Conservation (phyloP, 805 yeast species). For the Schwanniomyces pseudopolymorphus region DNA sequence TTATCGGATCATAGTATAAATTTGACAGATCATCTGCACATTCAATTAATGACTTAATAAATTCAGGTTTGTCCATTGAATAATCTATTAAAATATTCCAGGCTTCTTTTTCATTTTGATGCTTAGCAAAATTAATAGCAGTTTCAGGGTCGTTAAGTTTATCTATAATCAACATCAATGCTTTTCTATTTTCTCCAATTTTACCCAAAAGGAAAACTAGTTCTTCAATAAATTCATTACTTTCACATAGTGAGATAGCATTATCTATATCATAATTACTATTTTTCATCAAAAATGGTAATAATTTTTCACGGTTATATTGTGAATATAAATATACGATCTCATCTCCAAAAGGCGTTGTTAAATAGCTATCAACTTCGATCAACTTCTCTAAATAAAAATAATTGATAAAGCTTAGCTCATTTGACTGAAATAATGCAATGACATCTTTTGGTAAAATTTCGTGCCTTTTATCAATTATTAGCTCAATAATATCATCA, state of each 20-base stretch:
- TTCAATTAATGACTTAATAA: constrained; percentile 71
- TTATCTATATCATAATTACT: constrained; percentile 63
- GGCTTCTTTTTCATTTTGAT: constrained; percentile 67
- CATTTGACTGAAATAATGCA: constrained; percentile 39
- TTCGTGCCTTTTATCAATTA: constrained; percentile 67
- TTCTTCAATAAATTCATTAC: constrained; percentile 57
- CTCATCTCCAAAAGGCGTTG: constrained; percentile 62
- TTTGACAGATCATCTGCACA: constrained; percentile 56
- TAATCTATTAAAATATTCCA: constrained; percentile 76
- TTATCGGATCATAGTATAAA: constrained; percentile 57
- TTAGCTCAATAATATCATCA: constrained; percentile 46
- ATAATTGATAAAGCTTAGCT: constrained; percentile 54
- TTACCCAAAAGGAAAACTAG: constrained; percentile 78
- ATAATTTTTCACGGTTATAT: constrained; percentile 53
- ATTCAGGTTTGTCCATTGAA: constrained; percentile 71
- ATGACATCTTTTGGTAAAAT: constrained; percentile 56
- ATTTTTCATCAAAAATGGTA: constrained; percentile 60
- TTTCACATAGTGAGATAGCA: constrained; percentile 69
- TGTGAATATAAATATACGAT: constrained; percentile 64
- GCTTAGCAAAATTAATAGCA: constrained; percentile 78
- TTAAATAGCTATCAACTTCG: constrained; percentile 53
- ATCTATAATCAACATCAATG: constrained; percentile 73
- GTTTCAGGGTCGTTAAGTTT: constrained; percentile 72
- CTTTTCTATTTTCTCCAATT: constrained; percentile 76
- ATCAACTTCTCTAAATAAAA: constrained; percentile 64